A percentile compares a stretch with the other conserved stretches of the same genome.
phyloP scores from a whole-genome alignment of 2,329 filamentous ascomycete species.

The Colletotrichum tropicicola region DNA sequence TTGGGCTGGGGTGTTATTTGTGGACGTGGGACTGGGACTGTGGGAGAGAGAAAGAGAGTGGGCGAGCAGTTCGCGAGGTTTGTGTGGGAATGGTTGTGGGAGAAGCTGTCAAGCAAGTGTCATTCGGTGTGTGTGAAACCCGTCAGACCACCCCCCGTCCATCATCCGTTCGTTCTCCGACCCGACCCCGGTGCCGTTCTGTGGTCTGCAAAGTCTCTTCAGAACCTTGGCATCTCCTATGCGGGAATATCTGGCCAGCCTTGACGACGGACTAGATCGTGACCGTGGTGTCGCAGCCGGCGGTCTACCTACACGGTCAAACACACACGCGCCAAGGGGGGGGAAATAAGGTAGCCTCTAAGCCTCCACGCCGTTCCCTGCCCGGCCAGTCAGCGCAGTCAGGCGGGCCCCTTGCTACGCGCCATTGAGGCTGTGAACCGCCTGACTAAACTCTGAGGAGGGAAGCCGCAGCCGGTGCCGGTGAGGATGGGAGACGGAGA shows the following conservation, averaged over 20 bases:
- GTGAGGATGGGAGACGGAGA: too few relatives aligned
- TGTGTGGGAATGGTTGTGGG: background rate
- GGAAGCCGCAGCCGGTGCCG: too few relatives aligned
- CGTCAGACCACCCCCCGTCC: background rate
- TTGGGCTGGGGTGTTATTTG: background rate
- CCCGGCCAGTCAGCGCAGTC: background rate
- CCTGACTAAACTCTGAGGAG: background rate
- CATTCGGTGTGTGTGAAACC: slow-evolving; percentile 2
- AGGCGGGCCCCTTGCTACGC: background rate
- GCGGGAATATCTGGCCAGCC: background rate
- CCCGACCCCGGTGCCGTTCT: background rate
- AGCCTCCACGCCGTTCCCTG: background rate
- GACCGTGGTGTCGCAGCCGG: background rate
- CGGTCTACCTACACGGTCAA: too few relatives aligned
- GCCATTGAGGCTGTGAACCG: slow-evolving; percentile 17
- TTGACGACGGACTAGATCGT: too few relatives aligned
- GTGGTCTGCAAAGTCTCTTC: background rate
- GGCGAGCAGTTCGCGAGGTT: background rate
- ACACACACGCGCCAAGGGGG: background rate
- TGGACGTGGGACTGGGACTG: background rate
- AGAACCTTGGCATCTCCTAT: background rate
- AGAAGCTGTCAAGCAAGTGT: slow-evolving; percentile 5
- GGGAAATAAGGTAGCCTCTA: slow-evolving; percentile 9
- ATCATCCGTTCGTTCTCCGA: slow-evolving; percentile 3
- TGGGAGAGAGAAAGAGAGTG: background rate